Evolutionary conservation across 2,329 filamentous ascomycete genomes (phyloP).

Genomic region (Diatrype stigma): DNA sequence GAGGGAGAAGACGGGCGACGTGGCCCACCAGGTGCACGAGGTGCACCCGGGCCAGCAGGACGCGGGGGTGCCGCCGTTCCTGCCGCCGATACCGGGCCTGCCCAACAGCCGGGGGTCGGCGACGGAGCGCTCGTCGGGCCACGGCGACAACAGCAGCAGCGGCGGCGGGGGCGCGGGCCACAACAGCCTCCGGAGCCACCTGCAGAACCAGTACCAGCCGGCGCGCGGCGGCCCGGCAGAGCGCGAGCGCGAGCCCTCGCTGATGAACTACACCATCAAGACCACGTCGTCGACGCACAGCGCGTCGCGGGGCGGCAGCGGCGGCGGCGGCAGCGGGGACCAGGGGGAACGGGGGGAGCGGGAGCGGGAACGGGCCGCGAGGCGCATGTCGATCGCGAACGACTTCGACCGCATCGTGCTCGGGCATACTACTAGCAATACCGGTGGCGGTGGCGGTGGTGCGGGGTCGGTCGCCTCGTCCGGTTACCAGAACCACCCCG

Average conservation of each 20-base stretch:
- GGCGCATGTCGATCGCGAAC: conserved; percentile 11
- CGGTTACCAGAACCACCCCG: background rate
- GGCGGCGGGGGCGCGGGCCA: background rate
- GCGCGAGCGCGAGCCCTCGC: conserved; percentile 15
- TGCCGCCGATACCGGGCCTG: conserved; percentile 6
- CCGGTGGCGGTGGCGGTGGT: too few relatives aligned
- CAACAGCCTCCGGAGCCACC: background rate
- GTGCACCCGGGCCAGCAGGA: conserved; percentile 3
- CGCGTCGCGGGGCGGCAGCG: conserved; percentile 2
- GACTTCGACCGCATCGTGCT: background rate
- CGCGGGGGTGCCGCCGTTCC: conserved; percentile 4
- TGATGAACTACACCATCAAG: conserved; percentile 16
- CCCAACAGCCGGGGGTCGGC: conserved; percentile 11
- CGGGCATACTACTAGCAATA: background rate
- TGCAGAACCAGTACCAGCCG: conserved; percentile 4
- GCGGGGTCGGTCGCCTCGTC: too few relatives aligned
- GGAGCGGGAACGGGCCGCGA: too few relatives aligned
- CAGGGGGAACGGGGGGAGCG: too few relatives aligned
- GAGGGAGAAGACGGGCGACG: conserved; percentile 24
- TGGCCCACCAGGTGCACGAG: conserved; percentile 14
- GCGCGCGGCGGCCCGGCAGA: conserved; percentile 7
- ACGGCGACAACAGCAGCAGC: background rate
- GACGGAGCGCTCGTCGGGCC: conserved; percentile 16
- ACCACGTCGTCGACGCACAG: conserved; percentile 13
- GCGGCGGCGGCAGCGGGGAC: too few relatives aligned